A percentile compares a stretch with the other conserved stretches of the same genome.
Conservation (phyloP, 768 basidiomycete species). For the Mycena belliarum region DNA sequence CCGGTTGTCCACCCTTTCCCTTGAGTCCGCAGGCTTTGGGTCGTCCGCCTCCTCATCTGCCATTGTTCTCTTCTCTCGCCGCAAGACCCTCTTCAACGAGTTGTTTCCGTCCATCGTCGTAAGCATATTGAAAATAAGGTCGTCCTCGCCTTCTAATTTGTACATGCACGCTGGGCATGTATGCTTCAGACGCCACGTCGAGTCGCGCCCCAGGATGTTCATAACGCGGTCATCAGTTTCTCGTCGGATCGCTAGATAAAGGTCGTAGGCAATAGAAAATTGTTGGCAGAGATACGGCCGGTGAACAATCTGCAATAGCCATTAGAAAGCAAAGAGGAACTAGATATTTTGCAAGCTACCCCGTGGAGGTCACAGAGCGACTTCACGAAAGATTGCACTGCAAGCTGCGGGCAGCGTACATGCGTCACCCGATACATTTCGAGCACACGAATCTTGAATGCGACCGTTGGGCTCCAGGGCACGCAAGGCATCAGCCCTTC, state of each 20-base stretch:
- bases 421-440: not conserved
- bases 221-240: conserved; percentile 6
- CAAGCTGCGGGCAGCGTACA: too few species aligned
- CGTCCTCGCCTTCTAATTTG: conserved; percentile 24
- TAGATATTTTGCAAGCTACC: not conserved
- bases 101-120: conserved; percentile 29
- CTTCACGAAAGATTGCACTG: not conserved
- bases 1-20: conserved; percentile 9
- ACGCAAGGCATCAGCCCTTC: conserved; percentile 8
- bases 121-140: conserved; percentile 20
- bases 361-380: not conserved
- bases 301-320: not conserved
- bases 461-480: conserved; percentile 6
- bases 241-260: conserved; percentile 19
- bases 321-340: too few species aligned
- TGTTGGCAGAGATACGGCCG: not conserved
- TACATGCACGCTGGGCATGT: conserved; percentile 29
- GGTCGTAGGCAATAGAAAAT: conserved; percentile 22
- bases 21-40: not conserved
- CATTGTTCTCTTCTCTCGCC: not conserved
- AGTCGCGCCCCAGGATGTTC: not conserved
- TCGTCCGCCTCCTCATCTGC: conserved; percentile 1
- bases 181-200: conserved; percentile 23
- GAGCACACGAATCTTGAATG: conserved; percentile 10
- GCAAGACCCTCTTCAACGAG: conserved; percentile 22